Evolutionary conservation across 345 rosid species (phyloP), one percentile per base, ranked within the genome.

Genomic region (Rhizophora mangle): DNA sequence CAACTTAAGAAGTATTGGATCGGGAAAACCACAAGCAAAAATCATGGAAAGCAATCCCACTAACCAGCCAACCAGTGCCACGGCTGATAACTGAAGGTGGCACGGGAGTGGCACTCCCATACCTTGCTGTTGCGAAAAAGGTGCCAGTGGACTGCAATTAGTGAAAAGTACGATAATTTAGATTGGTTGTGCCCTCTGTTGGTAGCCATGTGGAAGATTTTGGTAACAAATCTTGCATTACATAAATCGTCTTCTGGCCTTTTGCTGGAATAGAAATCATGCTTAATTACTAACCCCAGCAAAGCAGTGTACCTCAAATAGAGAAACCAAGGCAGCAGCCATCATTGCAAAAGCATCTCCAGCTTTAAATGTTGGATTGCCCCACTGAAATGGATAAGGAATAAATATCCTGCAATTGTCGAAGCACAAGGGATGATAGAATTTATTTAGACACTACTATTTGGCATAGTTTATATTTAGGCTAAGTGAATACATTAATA

Each of bases 21-120:
- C 18, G 63, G 32, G 73, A 63, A 76, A 47, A 37, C 46, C 27
- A 53, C 26, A 34, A n/a, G 27, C 13, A 26, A 67, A 58, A 24
- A 10, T 51, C 18, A n/a, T 8, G 5, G 22, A 46, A 65, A 64
- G 22, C 34, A 9, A 53, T 29, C 69, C 22, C 78, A 34, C 37
- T 34, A 2, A 89, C 89, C 88, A 84, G 91, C 96, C 97, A 89
- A 46, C 98, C 97, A 29, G 81, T 67, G 60, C 97, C 96, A 62
- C 97, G 96, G 73, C 91, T 85, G 59, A 91, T 78, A 29, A 91
- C 88, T 0, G 91, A 88, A 2, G 96, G 89, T 47, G 97, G 98
- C 13, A 82, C 71, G 69, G 84, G 96, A 31, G 97, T 91, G 36
- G 97, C 97, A 65, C 94, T 89, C 5, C 86, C 96, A 78, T 74